These are phyloP conservation scores for Aquilaria sinensis DNA, from an alignment of 345 rosid genomes.

Conservation along the genomic window DNA sequence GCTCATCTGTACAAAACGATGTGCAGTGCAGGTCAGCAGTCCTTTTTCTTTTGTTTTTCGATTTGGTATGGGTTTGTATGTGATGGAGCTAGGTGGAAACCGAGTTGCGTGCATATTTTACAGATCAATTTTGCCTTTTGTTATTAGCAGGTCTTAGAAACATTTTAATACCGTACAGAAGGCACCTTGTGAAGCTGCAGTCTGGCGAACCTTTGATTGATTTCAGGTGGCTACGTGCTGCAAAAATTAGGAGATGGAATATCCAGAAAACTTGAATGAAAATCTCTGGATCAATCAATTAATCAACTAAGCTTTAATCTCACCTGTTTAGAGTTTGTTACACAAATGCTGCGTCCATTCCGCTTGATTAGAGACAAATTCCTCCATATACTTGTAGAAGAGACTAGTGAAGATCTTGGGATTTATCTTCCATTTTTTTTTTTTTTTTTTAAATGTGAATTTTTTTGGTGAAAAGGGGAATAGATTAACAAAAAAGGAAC, in stretches of 20 bases:
- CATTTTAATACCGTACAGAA: slow-evolving; percentile 76
- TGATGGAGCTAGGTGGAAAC: background rate
- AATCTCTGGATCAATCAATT: background rate
- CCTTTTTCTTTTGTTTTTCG: background rate
- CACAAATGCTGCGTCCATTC: no score
- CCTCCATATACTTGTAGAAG: no score
- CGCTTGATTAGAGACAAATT: no score
- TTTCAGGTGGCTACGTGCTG: slow-evolving; percentile 58
- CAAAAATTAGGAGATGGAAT: slow-evolving; percentile 51
- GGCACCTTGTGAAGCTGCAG: slow-evolving; percentile 54
- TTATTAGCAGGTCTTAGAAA: slow-evolving; percentile 64
- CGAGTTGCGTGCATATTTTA: background rate
- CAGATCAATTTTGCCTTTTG: slow-evolving; percentile 8
- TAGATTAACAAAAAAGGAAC: no score
- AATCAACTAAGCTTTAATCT: background rate
- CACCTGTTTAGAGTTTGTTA: no score
- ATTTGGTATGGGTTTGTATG: background rate
- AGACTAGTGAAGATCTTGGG: no score
- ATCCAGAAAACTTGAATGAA: slow-evolving; percentile 43
- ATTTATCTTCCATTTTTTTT: no score
- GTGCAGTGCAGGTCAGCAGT: slow-evolving; percentile 70
- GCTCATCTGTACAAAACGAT: slow-evolving; percentile 79
- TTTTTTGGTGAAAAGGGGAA: no score
- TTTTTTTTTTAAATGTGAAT: no score
- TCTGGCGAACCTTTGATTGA: slow-evolving; percentile 46